Base-by-base conservation (phyloP, 2,329 filamentous ascomycete species). In the Colletotrichum horii region DNA sequence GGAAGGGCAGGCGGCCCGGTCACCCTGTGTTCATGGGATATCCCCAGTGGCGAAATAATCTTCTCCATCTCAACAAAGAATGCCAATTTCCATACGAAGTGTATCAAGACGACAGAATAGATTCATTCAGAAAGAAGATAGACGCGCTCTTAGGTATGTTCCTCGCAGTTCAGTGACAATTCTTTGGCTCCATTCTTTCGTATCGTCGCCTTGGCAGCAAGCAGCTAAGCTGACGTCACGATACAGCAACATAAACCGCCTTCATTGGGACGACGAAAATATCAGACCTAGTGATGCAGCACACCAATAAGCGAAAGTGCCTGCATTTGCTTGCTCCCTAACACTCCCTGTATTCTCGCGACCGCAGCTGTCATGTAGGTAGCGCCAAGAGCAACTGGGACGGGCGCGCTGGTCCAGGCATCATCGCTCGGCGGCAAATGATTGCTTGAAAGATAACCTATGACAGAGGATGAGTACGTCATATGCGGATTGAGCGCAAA, bases 51-150 rank as follows among this genome's bases (percentile, higher is more conserved):
- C 55, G 22, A 28, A 4, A 58, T 0, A 22, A 22, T 3, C 0
- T 48, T 48, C n/a, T 22, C 43, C 43, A 48, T 48, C n/a, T 48
- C 11, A 12, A 22, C 5, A n/a, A 48, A 48, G n/a, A 48, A 22
- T 22, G n/a, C 0, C 11, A 14, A n/a, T 22, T 12, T 0, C 11
- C 1, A 0, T 6, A 7, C 3, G 11, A 48, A 48, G 6, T 0
- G 1, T 48, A 48, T 48, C 11, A 2, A 48, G 43, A 43, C 1
- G 43, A 22, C 4, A 22, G 2, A 1, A 48, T 48, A n/a, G 2
- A n/a, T 22, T 9, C 19, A 48, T 48, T 7, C 0, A 48, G 0
- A 7, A 22, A 48, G 19, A 48, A 22, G 43, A n/a, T 11, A n/a
- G n/a, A 48, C 22, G 43, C 19, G n/a, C 11, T 22, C 12, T 14